Conservation (phyloP, 2,329 filamentous ascomycete species). For the Colletotrichum caudatum region DNA sequence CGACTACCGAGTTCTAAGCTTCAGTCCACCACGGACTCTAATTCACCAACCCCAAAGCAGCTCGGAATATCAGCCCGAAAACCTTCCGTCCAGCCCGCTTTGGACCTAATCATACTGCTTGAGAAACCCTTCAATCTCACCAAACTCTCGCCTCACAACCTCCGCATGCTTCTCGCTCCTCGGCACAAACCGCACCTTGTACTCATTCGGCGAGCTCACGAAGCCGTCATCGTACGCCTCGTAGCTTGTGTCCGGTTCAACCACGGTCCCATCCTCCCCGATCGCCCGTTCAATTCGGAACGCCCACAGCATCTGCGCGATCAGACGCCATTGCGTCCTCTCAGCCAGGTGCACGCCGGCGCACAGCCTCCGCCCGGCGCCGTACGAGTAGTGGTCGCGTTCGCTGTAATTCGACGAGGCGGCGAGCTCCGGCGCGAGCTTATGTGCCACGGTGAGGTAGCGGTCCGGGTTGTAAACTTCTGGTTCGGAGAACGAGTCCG, state of each 20-base stretch:
- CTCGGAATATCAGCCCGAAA: neutral
- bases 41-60: neutral
- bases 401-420: slow-evolving; percentile 40
- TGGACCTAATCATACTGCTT: slow-evolving; percentile 11
- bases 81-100: neutral
- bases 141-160: neutral
- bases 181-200: slow-evolving; percentile 24
- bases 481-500: slow-evolving; percentile 45
- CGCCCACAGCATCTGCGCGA: slow-evolving; percentile 60
- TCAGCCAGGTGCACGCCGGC: slow-evolving; percentile 63
- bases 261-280: neutral
- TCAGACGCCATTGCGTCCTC: slow-evolving; percentile 54
- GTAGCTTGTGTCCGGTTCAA: slow-evolving; percentile 20
- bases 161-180: slow-evolving; percentile 23
- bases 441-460: slow-evolving; percentile 44
- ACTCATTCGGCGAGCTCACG: slow-evolving; percentile 17
- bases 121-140: neutral
- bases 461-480: slow-evolving; percentile 49
- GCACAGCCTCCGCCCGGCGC: slow-evolving; percentile 61
- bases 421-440: slow-evolving; percentile 49
- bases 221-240: slow-evolving; percentile 20
- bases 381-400: slow-evolving; percentile 61
- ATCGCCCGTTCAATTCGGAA: slow-evolving; percentile 47
- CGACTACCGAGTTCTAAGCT: neutral
- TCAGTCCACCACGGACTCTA: neutral